Conservation (phyloP, 352 stramenopile genomes). For the Pythium inflatum region DNA sequence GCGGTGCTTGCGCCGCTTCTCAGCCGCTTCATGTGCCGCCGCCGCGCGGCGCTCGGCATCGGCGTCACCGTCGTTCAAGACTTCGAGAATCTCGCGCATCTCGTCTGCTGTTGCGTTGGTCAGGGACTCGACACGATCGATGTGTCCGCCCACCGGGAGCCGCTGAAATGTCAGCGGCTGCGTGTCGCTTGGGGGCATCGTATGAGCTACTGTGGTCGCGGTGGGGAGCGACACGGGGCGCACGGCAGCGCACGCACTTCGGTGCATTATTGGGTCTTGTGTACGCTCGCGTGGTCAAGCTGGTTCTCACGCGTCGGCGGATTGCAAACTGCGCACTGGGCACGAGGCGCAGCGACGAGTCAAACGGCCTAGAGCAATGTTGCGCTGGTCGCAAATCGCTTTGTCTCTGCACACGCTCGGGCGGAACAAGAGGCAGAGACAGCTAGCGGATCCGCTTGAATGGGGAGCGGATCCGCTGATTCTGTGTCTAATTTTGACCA, state of each 20-base stretch:
- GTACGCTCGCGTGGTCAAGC: background rate
- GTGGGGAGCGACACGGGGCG: background rate
- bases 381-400: constrained; percentile 13
- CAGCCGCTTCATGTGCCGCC: constrained; percentile 17
- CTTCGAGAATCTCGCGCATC: constrained; percentile 26
- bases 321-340: constrained; percentile 30
- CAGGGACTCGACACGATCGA: background rate
- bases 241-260: background rate
- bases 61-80: constrained; percentile 13
- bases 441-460: constrained; percentile 15
- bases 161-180: constrained; percentile 21
- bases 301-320: constrained; percentile 18
- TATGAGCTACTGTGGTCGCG: background rate
- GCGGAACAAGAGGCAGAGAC: background rate
- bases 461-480: constrained; percentile 1
- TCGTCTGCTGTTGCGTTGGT: constrained; percentile 17
- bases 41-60: background rate
- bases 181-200: background rate
- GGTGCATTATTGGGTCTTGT: background rate
- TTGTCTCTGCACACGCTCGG: background rate
- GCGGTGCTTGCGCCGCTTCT: constrained; percentile 35
- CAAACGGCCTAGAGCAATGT: background rate
- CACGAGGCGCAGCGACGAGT: background rate
- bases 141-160: background rate
- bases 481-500: constrained; percentile 1